phyloP scores from a whole-genome alignment of 2,329 filamentous ascomycete genomes.

The Akanthomyces dipterigenus region DNA sequence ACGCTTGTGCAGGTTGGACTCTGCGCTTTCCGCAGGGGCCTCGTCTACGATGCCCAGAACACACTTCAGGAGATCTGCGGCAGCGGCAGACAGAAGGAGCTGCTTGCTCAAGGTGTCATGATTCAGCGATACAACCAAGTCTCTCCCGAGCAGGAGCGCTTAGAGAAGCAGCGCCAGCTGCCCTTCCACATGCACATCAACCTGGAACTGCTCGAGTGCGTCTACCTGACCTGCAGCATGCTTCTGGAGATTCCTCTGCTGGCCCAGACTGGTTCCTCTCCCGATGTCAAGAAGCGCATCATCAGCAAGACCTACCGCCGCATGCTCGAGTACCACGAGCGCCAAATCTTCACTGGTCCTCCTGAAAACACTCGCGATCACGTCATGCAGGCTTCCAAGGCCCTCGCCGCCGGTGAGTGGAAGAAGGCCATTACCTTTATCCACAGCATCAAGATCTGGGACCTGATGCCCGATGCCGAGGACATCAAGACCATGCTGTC shows the following conservation, averaged over 20 bases:
- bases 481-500: slow-evolving; percentile 97
- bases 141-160: slow-evolving; percentile 92
- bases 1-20: slow-evolving; percentile 96
- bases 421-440: slow-evolving; percentile 93
- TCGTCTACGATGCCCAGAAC: slow-evolving; percentile 96
- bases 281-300: slow-evolving; percentile 92
- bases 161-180: slow-evolving; percentile 94
- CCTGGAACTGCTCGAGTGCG: slow-evolving; percentile 93
- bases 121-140: slow-evolving; percentile 96
- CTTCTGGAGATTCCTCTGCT: slow-evolving; percentile 95
- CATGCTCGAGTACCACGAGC: slow-evolving; percentile 98
- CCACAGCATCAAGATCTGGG: slow-evolving; percentile 99
- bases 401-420: slow-evolving; percentile 94
- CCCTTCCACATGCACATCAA: slow-evolving; percentile 99
- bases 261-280: slow-evolving; percentile 92
- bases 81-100: slow-evolving; percentile 94
- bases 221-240: slow-evolving; percentile 99
- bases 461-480: slow-evolving; percentile 85
- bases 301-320: slow-evolving; percentile 99
- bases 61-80: slow-evolving; percentile 97
- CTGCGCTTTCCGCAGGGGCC: slow-evolving; percentile 93
- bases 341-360: slow-evolving; percentile 96
- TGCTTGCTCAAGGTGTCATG: slow-evolving; percentile 95
- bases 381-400: slow-evolving; percentile 98
- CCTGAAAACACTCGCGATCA: slow-evolving; percentile 98